These are phyloP conservation scores for Picochlorum sp. DNA, from an alignment of 139 green algal species.

Conservation along the genomic window DNA sequence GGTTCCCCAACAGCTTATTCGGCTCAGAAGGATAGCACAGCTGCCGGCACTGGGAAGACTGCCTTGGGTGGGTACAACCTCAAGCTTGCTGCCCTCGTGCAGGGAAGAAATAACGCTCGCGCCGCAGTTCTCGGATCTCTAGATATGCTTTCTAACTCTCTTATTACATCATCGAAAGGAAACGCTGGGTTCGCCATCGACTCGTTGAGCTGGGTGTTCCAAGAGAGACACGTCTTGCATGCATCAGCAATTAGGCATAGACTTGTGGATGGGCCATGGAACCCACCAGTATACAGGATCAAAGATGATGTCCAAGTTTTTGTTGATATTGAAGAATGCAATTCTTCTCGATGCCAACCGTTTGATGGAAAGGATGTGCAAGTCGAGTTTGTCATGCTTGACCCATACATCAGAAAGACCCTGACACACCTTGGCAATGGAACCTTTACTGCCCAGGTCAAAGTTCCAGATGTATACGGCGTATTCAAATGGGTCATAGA, in stretches of 20 bases:
- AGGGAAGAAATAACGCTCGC: slow-evolving; percentile 81
- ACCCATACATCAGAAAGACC: slow-evolving; percentile 76
- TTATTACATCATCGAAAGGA: slow-evolving; percentile 22
- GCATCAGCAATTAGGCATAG: slow-evolving; percentile 41
- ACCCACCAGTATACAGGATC: slow-evolving; percentile 47
- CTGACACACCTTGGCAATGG: slow-evolving; percentile 53
- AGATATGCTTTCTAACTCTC: slow-evolving; percentile 67
- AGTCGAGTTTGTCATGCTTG: slow-evolving; percentile 91
- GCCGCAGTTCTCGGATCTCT: slow-evolving; percentile 71
- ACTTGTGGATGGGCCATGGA: slow-evolving; percentile 11
- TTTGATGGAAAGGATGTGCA: slow-evolving; percentile 78
- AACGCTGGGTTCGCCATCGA: slow-evolving; percentile 61
- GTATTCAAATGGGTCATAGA: slow-evolving; percentile 96
- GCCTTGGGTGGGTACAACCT: slow-evolving; percentile 14
- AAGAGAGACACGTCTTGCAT: slow-evolving; percentile 60
- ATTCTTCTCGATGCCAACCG: slow-evolving; percentile 37
- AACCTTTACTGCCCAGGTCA: slow-evolving; percentile 38
- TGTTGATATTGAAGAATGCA: slow-evolving; percentile 60
- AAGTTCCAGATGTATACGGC: slow-evolving; percentile 88
- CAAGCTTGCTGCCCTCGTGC: slow-evolving; percentile 32
- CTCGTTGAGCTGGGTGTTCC: slow-evolving; percentile 71
- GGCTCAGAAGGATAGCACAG: slow-evolving; percentile 7
- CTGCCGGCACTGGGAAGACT: slow-evolving; percentile 4
- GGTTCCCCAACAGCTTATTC: not conserved
- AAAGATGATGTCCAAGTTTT: slow-evolving; percentile 54